Evolutionary conservation across 805 yeast species (phyloP).

Genomic region (Isabelozyma gotoi): DNA sequence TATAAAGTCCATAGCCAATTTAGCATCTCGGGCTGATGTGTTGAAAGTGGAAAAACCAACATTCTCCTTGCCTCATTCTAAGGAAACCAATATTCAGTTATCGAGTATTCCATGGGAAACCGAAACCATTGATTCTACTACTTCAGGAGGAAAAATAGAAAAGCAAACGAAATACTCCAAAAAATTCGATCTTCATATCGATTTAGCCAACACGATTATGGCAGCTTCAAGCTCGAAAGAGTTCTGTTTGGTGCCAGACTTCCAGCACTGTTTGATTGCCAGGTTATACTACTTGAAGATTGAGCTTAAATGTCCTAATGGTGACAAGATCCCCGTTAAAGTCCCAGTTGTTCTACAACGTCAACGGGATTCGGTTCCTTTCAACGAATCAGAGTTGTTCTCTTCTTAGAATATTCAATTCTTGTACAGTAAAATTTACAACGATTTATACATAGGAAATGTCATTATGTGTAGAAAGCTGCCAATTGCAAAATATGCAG

Average conservation of each 20-base stretch:
- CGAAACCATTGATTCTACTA: conserved; percentile 7
- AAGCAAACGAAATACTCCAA: conserved; percentile 16
- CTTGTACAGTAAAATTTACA: not conserved
- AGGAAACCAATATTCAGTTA: conserved; percentile 1
- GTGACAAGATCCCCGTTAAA: conserved; percentile 21
- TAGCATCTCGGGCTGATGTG: conserved; percentile 25
- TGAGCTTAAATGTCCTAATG: conserved; percentile 20
- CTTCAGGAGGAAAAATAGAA: conserved; percentile 9
- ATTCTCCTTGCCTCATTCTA: conserved; percentile 9
- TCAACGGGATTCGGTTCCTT: not conserved
- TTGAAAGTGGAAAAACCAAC: conserved; percentile 19
- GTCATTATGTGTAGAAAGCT: not conserved
- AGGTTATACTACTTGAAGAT: conserved; percentile 33
- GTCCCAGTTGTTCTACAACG: conserved; percentile 28
- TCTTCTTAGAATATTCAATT: not conserved
- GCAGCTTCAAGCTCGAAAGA: conserved; percentile 15
- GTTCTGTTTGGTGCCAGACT: conserved; percentile 37
- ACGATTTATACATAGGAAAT: not conserved
- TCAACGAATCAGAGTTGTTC: not conserved
- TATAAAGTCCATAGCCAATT: conserved; percentile 30
- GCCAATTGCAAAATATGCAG: no score
- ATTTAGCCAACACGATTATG: conserved; percentile 23
- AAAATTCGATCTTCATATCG: conserved; percentile 22
- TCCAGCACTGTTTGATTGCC: conserved; percentile 35
- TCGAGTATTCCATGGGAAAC: conserved; percentile 20